These are phyloP conservation scores for Cryphonectria parasitica DNA, from an alignment of 2,329 filamentous ascomycete genomes.

Conservation along the genomic window DNA sequence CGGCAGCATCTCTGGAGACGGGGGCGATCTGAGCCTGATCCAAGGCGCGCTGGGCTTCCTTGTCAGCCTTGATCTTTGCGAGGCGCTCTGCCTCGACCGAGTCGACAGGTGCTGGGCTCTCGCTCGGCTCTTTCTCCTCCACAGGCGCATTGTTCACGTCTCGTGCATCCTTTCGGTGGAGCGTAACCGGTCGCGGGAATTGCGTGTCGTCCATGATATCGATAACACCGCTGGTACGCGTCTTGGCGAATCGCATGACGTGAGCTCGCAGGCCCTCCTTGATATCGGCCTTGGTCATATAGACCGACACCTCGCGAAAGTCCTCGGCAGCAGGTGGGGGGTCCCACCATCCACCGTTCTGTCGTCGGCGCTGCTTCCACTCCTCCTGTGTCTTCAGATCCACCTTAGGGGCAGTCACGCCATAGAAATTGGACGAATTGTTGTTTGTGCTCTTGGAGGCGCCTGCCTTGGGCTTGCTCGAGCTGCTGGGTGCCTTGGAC, in stretches of 20 bases:
- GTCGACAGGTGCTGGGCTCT: conserved; percentile 49
- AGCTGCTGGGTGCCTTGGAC: conserved; percentile 34
- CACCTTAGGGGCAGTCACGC: conserved; percentile 33
- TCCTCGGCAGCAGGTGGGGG: conserved; percentile 48
- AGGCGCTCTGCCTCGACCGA: conserved; percentile 65
- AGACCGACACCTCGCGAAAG: conserved; percentile 67
- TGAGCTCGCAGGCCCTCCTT: conserved; percentile 83
- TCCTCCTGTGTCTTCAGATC: conserved; percentile 36
- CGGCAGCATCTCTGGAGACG: conserved; percentile 62
- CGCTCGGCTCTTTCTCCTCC: conserved; percentile 60
- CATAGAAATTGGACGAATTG: conserved; percentile 28
- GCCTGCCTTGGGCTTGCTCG: conserved; percentile 31
- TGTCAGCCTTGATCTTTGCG: conserved; percentile 75
- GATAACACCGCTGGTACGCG: conserved; percentile 59
- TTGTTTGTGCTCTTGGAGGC: conserved; percentile 28
- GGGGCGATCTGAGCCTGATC: conserved; percentile 94
- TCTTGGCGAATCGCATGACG: conserved; percentile 76
- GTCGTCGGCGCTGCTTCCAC: conserved; percentile 48
- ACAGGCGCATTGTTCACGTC: conserved; percentile 64
- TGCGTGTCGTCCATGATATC: conserved; percentile 73
- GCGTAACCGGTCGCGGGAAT: conserved; percentile 83
- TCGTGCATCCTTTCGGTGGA: conserved; percentile 87
- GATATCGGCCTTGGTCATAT: conserved; percentile 80
- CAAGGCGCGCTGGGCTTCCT: conserved; percentile 81
- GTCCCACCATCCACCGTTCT: conserved; percentile 62